phyloP scores from a whole-genome alignment of 176 grass and related monocot species.

The Dendrocalamus sinicus region DNA sequence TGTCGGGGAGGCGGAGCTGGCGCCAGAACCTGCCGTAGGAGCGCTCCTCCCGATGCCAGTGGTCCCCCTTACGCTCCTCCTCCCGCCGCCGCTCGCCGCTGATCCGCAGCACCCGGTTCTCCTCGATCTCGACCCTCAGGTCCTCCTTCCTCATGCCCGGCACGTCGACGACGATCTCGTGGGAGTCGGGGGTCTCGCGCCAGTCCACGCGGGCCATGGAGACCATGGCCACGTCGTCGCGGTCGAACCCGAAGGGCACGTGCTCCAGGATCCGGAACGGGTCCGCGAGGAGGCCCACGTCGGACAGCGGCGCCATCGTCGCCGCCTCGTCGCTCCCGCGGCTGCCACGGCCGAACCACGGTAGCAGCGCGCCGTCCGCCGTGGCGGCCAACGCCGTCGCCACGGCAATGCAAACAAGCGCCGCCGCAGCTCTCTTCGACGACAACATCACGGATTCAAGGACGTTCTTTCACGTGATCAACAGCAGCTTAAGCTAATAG shows the following conservation, averaged over 20 bases:
- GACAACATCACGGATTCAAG: neutral
- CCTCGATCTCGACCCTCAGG: constrained; percentile 78
- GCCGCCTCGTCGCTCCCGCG: constrained; percentile 41
- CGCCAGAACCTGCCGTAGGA: constrained; percentile 92
- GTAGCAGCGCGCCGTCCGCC: constrained; percentile 52
- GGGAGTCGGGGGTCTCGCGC: constrained; percentile 69
- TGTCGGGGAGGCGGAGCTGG: constrained; percentile 82
- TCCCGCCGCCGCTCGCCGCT: constrained; percentile 78
- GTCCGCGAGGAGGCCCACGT: constrained; percentile 49
- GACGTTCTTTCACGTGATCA: neutral
- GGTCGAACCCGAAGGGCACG: constrained; percentile 64
- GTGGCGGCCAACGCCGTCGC: neutral
- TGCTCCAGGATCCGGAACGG: constrained; percentile 92
- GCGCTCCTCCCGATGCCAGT: constrained; percentile 85
- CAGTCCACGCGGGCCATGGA: constrained; percentile 73
- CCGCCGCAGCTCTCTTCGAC: neutral
- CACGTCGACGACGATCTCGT: constrained; percentile 82
- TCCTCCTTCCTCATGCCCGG: constrained; percentile 76
- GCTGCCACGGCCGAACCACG: constrained; percentile 51
- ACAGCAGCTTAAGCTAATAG: too few species aligned
- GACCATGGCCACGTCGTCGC: constrained; percentile 57
- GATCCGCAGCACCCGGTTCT: constrained; percentile 76
- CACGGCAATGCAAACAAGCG: constrained; percentile 27
- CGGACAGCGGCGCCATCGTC: constrained; percentile 28
- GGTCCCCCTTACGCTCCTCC: constrained; percentile 59